Base-by-base conservation (phyloP, 1,139 yeast species). In the Blastobotrys apis region DNA sequence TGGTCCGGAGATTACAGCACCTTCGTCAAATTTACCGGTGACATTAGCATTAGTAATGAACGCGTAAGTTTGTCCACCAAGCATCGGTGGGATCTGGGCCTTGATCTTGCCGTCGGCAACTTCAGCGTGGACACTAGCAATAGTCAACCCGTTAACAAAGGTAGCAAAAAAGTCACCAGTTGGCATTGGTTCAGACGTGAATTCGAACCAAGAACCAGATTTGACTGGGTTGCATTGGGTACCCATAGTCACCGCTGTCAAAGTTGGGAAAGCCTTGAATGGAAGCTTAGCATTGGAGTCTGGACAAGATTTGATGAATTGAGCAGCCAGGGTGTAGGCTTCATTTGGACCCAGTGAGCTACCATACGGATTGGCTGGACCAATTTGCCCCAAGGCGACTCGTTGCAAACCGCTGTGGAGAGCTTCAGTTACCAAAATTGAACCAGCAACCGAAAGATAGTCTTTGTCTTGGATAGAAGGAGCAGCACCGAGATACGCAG, bases 401-500 rank as follows among this genome's bases (percentile, higher is more conserved):
- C 52, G 48, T 37, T 46, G 43, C 31, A 44, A 35, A 15, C 49
- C 45, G 20, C 45, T 41, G 46, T 50, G 53, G 25, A 51, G 44
- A 16, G 51, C 47, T 39, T 50, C 53, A 33, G 49, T 45, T 32
- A 46, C 43, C 26, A 50, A 41, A 34, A 50, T 50, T 13, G 52
- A 32, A 5, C 37, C 47, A 10, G 47, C 47, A 16, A 35, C 41
- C 6, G 23, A n/a, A 36, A 43, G 21, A 15, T 40, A 40, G 19
- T 17, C 39, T 30, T 34, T 40, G 33, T 13, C 13, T 22, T 29
- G 29, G 19, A 43, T 33, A 3, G 37, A 20, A 10, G 47, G 51
- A n/a, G 53, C 53, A n/a, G 53, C 53, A 40, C 53, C 53, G 32
- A 49, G 45, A 44, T 50, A 50, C n/a, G 53, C 53, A 9, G 49